Conservation (phyloP, 768 basidiomycete genomes). For the Leucogyrophana mollusca region DNA sequence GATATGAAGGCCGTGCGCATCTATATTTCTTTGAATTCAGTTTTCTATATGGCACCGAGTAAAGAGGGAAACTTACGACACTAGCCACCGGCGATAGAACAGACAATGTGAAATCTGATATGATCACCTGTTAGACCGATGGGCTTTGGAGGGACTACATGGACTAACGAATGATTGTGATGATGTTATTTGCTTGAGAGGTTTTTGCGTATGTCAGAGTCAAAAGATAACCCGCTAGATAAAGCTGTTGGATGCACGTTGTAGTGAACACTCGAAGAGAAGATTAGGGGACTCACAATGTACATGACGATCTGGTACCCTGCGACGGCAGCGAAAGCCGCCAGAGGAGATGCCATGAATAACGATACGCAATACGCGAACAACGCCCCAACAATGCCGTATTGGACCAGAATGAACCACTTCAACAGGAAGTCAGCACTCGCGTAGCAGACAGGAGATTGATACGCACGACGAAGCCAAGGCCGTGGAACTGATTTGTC, state of each 20-base stretch:
- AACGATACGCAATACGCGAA: constrained; percentile 69
- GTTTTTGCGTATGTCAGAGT: constrained; percentile 72
- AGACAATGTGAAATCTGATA: constrained; percentile 62
- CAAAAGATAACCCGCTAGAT: constrained; percentile 66
- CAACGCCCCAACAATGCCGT: constrained; percentile 65
- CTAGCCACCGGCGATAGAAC: constrained; percentile 68
- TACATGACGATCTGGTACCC: constrained; percentile 75
- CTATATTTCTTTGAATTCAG: constrained; percentile 31
- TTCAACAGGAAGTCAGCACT: too few relatives aligned
- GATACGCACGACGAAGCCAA: constrained; percentile 64
- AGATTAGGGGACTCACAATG: constrained; percentile 44
- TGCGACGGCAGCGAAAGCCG: constrained; percentile 71
- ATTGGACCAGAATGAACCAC: constrained; percentile 73
- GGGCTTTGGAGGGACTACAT: constrained; percentile 9
- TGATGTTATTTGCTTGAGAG: constrained; percentile 48
- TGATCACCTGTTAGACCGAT: neutral
- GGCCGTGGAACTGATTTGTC: constrained; percentile 63
- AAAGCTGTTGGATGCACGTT: constrained; percentile 40
- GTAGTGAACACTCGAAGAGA: neutral
- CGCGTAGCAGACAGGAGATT: neutral
- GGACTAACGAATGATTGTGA: constrained; percentile 56
- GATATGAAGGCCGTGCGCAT: constrained; percentile 71
- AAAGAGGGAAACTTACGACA: constrained; percentile 43
- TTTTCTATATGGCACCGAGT: neutral
- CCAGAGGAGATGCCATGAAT: constrained; percentile 60